Evolutionary conservation across 441 rosid genomes (phyloP).

Genomic region (Hura crepitans): DNA sequence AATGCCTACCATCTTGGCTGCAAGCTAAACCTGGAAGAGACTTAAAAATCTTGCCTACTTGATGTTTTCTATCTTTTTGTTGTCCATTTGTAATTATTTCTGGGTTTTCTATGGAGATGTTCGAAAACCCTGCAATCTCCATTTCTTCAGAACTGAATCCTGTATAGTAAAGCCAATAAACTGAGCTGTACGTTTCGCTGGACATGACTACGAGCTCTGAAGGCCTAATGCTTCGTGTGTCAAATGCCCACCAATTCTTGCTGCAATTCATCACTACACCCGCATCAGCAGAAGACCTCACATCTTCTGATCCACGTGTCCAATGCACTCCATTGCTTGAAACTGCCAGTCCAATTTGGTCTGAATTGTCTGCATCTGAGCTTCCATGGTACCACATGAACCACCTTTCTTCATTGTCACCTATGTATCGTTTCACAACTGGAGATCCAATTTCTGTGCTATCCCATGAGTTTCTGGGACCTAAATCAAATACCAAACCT

Average conservation of each 20-base stretch:
- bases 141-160: slow-evolving; percentile 48
- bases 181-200: slow-evolving; percentile 51
- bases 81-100: slow-evolving; percentile 24
- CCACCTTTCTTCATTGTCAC: slow-evolving; percentile 85
- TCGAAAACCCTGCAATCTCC: slow-evolving; percentile 18
- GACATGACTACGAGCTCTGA: slow-evolving; percentile 70
- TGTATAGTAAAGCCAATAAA: slow-evolving; percentile 76
- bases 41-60: slow-evolving; percentile 27
- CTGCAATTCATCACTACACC: slow-evolving; percentile 62
- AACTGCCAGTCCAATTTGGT: slow-evolving; percentile 52
- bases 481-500: slow-evolving; percentile 49
- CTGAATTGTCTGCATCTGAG: slow-evolving; percentile 27
- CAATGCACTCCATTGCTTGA: slow-evolving; percentile 78
- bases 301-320: slow-evolving; percentile 49
- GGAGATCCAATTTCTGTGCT: slow-evolving; percentile 42
- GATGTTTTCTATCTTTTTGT: neutral
- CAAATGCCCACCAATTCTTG: slow-evolving; percentile 82
- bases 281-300: slow-evolving; percentile 42
- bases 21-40: slow-evolving; percentile 69
- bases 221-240: slow-evolving; percentile 57
- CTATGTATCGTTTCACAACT: slow-evolving; percentile 62
- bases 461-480: slow-evolving; percentile 47
- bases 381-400: slow-evolving; percentile 76
- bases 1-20: slow-evolving; percentile 81
- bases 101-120: slow-evolving; percentile 37